These are phyloP conservation scores for Fusarium luffae DNA, from an alignment of 2,329 filamentous ascomycete species.

Conservation along the genomic window DNA sequence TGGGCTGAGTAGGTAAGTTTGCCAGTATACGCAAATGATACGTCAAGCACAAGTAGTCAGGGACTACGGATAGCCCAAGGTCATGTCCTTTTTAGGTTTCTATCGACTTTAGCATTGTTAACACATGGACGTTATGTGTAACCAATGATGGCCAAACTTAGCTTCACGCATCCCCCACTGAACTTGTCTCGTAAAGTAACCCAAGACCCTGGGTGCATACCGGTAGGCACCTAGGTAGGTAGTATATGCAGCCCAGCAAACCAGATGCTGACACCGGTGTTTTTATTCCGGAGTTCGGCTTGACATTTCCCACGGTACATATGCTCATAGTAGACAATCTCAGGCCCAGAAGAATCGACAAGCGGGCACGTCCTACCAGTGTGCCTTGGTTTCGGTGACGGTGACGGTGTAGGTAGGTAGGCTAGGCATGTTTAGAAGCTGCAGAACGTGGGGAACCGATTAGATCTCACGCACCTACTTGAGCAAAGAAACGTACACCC, in stretches of 20 bases:
- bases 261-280: conserved; percentile 1
- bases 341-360: neutral
- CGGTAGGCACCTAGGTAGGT: neutral
- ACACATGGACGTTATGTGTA: conserved; percentile 17
- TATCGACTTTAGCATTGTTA: conserved; percentile 10
- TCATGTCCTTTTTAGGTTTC: neutral
- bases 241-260: neutral
- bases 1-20: neutral
- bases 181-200: conserved; percentile 3
- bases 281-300: neutral
- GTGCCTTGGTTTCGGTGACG: neutral
- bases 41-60: conserved; percentile 8
- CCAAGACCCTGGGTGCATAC: conserved; percentile 22
- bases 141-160: conserved; percentile 5
- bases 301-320: neutral
- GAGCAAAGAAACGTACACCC: conserved; percentile 3
- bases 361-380: neutral
- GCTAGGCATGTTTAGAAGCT: neutral
- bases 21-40: conserved; percentile 2
- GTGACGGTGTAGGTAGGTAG: neutral
- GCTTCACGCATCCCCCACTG: conserved; percentile 11
- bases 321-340: neutral
- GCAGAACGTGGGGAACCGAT: conserved; percentile 16
- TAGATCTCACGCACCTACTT: conserved; percentile 10
- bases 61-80: conserved; percentile 2